Evolutionary conservation across 2,329 filamentous ascomycete genomes (phyloP).

Genomic region (Triangularia verruculosa): DNA sequence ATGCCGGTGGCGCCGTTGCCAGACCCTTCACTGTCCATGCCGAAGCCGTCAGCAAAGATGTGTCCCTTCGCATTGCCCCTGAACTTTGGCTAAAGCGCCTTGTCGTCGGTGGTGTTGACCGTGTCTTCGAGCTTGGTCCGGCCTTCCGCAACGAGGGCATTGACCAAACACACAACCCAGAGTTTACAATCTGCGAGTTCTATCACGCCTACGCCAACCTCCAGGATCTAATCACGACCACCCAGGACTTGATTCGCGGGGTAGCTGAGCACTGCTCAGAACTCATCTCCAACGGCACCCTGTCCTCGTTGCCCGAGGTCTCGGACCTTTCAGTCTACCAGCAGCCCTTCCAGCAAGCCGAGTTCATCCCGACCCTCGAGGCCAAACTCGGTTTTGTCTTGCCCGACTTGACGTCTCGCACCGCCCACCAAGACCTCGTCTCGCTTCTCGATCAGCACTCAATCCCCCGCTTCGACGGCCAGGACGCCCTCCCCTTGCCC

Average conservation of each 20-base stretch:
- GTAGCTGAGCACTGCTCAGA: conserved; percentile 52
- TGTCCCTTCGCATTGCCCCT: conserved; percentile 84
- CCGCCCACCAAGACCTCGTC: conserved; percentile 52
- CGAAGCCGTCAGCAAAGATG: conserved; percentile 61
- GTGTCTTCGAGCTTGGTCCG: conserved; percentile 88
- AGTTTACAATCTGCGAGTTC: conserved; percentile 97
- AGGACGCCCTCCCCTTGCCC: conserved; percentile 56
- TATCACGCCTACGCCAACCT: conserved; percentile 84
- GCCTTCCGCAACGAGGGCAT: conserved; percentile 92
- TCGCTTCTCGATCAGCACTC: conserved; percentile 36
- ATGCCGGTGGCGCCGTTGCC: conserved; percentile 83
- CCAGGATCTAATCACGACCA: conserved; percentile 69
- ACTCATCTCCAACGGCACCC: conserved; percentile 41
- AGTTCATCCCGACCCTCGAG: conserved; percentile 82
- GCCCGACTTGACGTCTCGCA: conserved; percentile 56
- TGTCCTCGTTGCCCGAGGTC: conserved; percentile 47
- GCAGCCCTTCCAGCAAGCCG: conserved; percentile 61
- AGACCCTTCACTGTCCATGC: conserved; percentile 82
- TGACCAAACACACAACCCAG: conserved; percentile 90
- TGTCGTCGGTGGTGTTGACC: conserved; percentile 82
- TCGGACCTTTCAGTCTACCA: conserved; percentile 45
- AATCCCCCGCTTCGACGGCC: conserved; percentile 60
- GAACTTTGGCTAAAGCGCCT: conserved; percentile 94
- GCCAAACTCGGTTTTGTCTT: conserved; percentile 60
- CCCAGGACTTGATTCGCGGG: conserved; percentile 65